phyloP scores from a whole-genome alignment of 1,284 basidiomycete species.

The Leccinum insigne region DNA sequence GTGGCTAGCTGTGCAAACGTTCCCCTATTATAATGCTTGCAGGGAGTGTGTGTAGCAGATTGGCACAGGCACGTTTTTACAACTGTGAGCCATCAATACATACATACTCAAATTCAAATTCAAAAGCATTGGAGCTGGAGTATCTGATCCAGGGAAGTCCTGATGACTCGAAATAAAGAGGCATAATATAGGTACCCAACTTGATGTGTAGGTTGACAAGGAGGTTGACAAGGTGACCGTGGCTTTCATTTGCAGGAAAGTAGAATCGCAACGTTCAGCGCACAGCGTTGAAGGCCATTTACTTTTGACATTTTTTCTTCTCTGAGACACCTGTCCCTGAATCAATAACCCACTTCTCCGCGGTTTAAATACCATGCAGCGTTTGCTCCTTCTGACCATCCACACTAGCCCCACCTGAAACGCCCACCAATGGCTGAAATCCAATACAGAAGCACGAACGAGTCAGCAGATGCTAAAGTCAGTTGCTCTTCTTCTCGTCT shows the following conservation, averaged over 20 bases:
- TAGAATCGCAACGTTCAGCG: background rate
- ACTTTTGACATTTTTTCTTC: background rate
- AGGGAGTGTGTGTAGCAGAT: background rate
- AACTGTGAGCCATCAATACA: background rate
- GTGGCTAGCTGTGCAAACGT: background rate
- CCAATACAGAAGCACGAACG: background rate
- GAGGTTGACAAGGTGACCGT: background rate
- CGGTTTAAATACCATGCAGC: constrained; percentile 5
- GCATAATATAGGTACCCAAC: background rate
- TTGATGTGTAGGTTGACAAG: background rate
- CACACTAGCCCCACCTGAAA: background rate
- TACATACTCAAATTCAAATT: background rate
- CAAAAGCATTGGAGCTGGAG: background rate
- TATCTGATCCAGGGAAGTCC: background rate
- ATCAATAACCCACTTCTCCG: background rate
- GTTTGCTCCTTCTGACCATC: background rate
- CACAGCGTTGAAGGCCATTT: background rate
- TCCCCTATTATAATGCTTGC: background rate
- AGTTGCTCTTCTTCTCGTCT: background rate
- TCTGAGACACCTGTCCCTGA: background rate
- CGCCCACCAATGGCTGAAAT: constrained; percentile 7
- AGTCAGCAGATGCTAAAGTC: constrained; percentile 3
- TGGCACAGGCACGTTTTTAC: background rate
- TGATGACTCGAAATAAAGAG: constrained; percentile 1
- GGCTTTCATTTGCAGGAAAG: background rate